Percentiles rank a stretch among this genome's conserved stretches.
Conservation (phyloP, 169 alveolate species). For the Cyclospora cayetanensis region DNA sequence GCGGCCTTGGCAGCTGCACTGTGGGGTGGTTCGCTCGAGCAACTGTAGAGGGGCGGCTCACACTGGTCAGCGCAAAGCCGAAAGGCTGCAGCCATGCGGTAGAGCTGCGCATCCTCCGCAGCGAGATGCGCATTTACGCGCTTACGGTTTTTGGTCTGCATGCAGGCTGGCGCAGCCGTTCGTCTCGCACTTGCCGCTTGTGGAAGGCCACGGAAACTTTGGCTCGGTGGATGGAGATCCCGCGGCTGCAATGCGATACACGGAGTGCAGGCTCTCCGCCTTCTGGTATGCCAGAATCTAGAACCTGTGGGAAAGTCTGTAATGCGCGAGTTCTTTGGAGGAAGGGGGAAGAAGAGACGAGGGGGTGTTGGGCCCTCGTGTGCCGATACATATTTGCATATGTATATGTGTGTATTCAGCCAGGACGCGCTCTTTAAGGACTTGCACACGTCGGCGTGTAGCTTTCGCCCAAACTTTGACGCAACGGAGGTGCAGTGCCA, state of each 20-base stretch:
- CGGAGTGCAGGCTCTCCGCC: constrained; percentile 81
- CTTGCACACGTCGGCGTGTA: constrained; percentile 78
- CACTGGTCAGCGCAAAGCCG: too few species aligned
- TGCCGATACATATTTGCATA: too few species aligned
- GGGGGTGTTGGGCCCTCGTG: not conserved
- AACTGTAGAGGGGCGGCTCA: too few species aligned
- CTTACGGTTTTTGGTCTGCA: not conserved
- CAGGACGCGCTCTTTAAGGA: constrained; percentile 80
- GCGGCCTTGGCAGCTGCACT: not conserved
- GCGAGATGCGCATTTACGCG: not conserved
- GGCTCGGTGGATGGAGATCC: constrained; percentile 87
- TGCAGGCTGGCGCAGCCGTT: constrained; percentile 83
- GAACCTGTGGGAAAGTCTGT: too few species aligned
- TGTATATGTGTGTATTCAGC: constrained; percentile 73
- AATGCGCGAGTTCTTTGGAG: too few species aligned
- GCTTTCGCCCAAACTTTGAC: constrained; percentile 83
- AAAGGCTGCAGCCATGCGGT: too few species aligned
- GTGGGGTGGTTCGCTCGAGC: too few species aligned
- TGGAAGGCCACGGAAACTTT: constrained; percentile 89
- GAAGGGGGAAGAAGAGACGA: not conserved
- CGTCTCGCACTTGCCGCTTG: constrained; percentile 80
- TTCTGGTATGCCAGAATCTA: constrained; percentile 11
- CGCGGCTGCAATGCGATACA: constrained; percentile 90
- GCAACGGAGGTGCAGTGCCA: constrained; percentile 82
- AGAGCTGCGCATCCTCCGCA: too few species aligned